These are phyloP conservation scores for Sphaerostilbella broomeana DNA, from an alignment of 2,329 filamentous ascomycete species.

Conservation along the genomic window DNA sequence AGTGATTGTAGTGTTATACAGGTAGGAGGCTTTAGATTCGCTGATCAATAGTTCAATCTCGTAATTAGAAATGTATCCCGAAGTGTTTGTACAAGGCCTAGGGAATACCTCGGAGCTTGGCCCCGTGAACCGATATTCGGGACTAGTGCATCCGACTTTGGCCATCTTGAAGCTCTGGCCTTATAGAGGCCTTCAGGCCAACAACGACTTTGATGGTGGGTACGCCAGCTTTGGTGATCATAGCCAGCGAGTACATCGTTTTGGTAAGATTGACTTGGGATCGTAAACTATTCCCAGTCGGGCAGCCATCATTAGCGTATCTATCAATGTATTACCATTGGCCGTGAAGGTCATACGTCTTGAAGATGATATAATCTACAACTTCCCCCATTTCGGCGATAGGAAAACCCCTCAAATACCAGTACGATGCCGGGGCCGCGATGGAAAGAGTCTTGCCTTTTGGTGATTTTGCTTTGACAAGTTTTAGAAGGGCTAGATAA, in stretches of 20 bases:
- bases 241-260: slow-evolving; percentile 22
- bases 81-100: slow-evolving; percentile 24
- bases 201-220: slow-evolving; percentile 20
- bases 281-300: slow-evolving; percentile 20
- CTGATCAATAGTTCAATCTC: slow-evolving; percentile 22
- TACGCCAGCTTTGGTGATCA: slow-evolving; percentile 23
- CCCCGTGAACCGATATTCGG: slow-evolving; percentile 22
- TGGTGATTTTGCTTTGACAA: slow-evolving; percentile 6
- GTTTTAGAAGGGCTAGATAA: neutral
- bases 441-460: slow-evolving; percentile 24
- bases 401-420: slow-evolving; percentile 30
- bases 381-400: slow-evolving; percentile 24
- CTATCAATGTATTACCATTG: slow-evolving; percentile 26
- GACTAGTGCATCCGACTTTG: slow-evolving; percentile 11
- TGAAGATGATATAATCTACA: slow-evolving; percentile 28
- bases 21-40: neutral
- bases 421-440: slow-evolving; percentile 26
- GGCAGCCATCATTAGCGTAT: slow-evolving; percentile 20
- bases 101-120: slow-evolving; percentile 16
- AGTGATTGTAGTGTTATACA: neutral
- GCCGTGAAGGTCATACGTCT: slow-evolving; percentile 29
- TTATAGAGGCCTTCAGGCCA: slow-evolving; percentile 22
- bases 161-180: slow-evolving; percentile 4
- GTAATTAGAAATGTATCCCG: slow-evolving; percentile 25
- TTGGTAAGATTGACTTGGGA: slow-evolving; percentile 26